phyloP scores from a whole-genome alignment of 805 yeast species.

The Ogataea trehaloabstinens region DNA sequence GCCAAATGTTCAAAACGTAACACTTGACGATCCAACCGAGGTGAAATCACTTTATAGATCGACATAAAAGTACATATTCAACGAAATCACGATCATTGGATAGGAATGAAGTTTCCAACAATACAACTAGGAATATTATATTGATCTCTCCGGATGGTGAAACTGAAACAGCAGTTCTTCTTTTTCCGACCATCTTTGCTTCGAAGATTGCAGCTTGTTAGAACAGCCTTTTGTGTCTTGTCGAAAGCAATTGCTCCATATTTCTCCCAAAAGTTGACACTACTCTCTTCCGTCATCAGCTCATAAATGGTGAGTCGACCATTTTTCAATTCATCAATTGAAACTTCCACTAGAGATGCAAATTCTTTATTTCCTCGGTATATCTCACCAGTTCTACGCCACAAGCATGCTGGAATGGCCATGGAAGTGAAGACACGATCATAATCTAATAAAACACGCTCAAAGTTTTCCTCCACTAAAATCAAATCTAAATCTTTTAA shows the following conservation, averaged over 20 bases:
- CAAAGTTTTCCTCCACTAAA: slow-evolving; percentile 90
- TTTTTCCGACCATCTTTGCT: slow-evolving; percentile 78
- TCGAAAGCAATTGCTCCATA: slow-evolving; percentile 96
- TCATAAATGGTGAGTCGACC: slow-evolving; percentile 92
- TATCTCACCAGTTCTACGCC: slow-evolving; percentile 97
- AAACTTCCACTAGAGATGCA: slow-evolving; percentile 87
- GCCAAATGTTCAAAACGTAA: no score
- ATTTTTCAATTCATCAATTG: slow-evolving; percentile 86
- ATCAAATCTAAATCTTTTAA: slow-evolving; percentile 88
- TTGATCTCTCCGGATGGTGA: slow-evolving; percentile 87
- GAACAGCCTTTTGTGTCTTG: slow-evolving; percentile 90
- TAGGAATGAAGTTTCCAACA: slow-evolving; percentile 92
- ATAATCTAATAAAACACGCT: slow-evolving; percentile 87
- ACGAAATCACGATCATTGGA: slow-evolving; percentile 36
- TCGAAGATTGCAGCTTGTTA: slow-evolving; percentile 85
- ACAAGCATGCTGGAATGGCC: slow-evolving; percentile 97
- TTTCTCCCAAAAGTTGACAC: slow-evolving; percentile 96
- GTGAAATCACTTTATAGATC: no score
- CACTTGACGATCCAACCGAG: no score
- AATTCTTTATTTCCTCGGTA: slow-evolving; percentile 94
- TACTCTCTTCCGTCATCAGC: slow-evolving; percentile 91
- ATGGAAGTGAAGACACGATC: slow-evolving; percentile 94
- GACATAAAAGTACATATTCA: no score
- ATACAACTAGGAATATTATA: slow-evolving; percentile 95
- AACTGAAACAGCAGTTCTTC: slow-evolving; percentile 88